Conservation (phyloP, 176 grass and related monocot genomes). For the Chloris gayana region DNA sequence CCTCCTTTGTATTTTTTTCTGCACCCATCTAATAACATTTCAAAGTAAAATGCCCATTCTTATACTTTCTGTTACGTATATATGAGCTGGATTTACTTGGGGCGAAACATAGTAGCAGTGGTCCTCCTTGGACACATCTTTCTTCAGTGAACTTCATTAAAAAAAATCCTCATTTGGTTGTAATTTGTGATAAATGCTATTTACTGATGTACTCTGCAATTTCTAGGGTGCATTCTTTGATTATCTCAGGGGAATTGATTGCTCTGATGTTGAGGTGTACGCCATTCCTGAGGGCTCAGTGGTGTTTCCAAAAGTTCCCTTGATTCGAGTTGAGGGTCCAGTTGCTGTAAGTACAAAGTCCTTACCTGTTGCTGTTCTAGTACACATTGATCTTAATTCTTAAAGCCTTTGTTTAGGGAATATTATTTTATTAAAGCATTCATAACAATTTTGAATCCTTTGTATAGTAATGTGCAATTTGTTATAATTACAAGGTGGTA, state of each 20-base stretch:
- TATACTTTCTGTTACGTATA: neutral
- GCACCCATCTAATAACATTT: neutral
- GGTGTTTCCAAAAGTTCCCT: conserved; percentile 94
- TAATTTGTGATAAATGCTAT: conserved; percentile 28
- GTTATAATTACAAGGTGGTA: conserved; percentile 68
- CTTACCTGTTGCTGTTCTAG: conserved; percentile 26
- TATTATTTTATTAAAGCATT: conserved; percentile 18
- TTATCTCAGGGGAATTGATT: conserved; percentile 76
- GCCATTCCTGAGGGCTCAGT: conserved; percentile 94
- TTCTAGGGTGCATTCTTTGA: conserved; percentile 85
- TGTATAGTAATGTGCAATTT: conserved; percentile 35
- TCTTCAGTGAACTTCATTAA: neutral
- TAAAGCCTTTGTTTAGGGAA: neutral
- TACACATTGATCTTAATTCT: neutral
- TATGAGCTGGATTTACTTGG: neutral
- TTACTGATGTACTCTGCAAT: conserved; percentile 43
- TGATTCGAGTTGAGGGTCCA: conserved; percentile 89
- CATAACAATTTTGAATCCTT: neutral
- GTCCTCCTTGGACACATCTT: neutral
- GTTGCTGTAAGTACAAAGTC: conserved; percentile 80
- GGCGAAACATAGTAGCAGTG: neutral
- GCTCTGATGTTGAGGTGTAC: conserved; percentile 94
- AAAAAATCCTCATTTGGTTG: neutral
- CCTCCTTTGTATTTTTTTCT: neutral
- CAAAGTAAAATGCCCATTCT: neutral